Conservation (phyloP, 148 eudicot genomes). For the Camellia sinensis region DNA sequence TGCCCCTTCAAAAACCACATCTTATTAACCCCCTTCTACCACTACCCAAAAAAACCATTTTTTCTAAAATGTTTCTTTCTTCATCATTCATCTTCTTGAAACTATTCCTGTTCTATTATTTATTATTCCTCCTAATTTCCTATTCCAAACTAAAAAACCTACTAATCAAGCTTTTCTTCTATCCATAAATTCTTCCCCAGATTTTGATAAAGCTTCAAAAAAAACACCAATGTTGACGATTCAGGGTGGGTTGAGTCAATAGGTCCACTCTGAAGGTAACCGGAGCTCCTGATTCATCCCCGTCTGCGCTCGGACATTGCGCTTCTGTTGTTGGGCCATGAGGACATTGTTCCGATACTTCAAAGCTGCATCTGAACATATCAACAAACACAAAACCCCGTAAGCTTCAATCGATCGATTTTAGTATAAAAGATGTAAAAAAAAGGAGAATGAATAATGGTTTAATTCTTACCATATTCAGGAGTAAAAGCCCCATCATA, state of each 20-base stretch:
- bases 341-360: constrained; percentile 22
- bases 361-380: constrained; percentile 20
- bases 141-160: neutral
- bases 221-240: no score
- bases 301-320: constrained; percentile 10
- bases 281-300: constrained; percentile 26
- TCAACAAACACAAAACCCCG: neutral
- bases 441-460: neutral
- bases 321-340: constrained; percentile 26
- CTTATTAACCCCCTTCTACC: neutral
- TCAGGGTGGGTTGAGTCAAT: constrained; percentile 13
- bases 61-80: neutral
- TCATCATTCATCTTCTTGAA: neutral
- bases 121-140: constrained; percentile 6
- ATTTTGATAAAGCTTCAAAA: neutral
- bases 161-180: neutral
- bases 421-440: neutral
- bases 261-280: constrained; percentile 61
- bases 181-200: neutral
- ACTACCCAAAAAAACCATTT: neutral
- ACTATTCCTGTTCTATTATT: neutral
- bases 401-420: neutral
- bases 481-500: neutral
- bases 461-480: constrained; percentile 19
- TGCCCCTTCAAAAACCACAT: neutral